Conservation (phyloP, 805 yeast genomes). For the Metschnikowia drakensbergensis region DNA sequence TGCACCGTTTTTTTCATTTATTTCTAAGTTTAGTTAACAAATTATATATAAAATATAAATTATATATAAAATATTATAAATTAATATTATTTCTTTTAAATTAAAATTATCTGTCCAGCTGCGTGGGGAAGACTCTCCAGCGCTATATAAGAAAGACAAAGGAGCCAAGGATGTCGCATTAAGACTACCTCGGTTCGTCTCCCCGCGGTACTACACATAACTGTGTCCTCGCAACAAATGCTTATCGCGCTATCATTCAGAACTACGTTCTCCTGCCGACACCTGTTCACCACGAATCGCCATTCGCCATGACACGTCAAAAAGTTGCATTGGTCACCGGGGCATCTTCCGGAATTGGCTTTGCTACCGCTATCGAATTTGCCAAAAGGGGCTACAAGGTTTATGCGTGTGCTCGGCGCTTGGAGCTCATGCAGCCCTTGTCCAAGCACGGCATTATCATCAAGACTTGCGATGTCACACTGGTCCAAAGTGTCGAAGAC, state of each 20-base stretch:
- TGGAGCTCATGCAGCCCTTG: constrained; percentile 55
- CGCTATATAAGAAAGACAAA: too few relatives aligned
- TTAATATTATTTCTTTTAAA: too few relatives aligned
- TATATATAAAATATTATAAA: too few relatives aligned
- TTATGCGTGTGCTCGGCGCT: constrained; percentile 71
- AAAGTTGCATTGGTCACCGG: constrained; percentile 56
- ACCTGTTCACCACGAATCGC: neutral
- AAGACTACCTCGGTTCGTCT: too few relatives aligned
- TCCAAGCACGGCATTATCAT: constrained; percentile 44
- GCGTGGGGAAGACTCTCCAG: too few relatives aligned
- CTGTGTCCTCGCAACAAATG: neutral
- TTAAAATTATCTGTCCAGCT: too few relatives aligned
- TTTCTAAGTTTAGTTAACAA: too few relatives aligned
- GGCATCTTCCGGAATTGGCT: constrained; percentile 59
- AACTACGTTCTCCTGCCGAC: neutral
- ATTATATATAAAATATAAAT: too few relatives aligned
- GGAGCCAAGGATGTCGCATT: too few relatives aligned
- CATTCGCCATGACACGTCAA: constrained; percentile 13
- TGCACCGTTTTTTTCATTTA: too few relatives aligned
- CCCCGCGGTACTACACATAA: neutral
- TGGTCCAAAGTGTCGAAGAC: constrained; percentile 42
- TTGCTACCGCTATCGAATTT: constrained; percentile 43
- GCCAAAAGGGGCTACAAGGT: constrained; percentile 53
- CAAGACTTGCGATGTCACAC: constrained; percentile 55
- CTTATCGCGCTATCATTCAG: neutral